These are phyloP conservation scores for Pittosporum tobira DNA, from an alignment of 129 eudicot species.

Conservation along the genomic window DNA sequence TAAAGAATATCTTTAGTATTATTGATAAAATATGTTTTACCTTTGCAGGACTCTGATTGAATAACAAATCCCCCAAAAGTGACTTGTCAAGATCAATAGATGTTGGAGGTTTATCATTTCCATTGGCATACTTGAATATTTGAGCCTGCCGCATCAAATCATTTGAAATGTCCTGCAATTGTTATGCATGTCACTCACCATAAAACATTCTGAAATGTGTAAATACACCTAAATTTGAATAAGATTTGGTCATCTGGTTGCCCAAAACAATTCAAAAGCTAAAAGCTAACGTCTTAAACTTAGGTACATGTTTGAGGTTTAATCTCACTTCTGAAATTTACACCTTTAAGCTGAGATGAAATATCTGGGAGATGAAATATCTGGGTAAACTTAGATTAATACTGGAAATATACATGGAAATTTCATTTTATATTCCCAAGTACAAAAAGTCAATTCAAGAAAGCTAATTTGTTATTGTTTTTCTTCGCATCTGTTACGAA, in stretches of 20 bases:
- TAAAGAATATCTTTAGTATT: not conserved
- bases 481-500: not conserved
- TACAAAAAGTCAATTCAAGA: not conserved
- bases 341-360: too few relatives aligned
- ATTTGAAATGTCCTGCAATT: conserved; percentile 59
- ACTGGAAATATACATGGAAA: not conserved
- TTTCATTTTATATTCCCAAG: not conserved
- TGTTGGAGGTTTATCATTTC: conserved; percentile 74
- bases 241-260: not conserved
- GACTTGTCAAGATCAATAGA: conserved; percentile 84
- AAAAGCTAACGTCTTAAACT: too few relatives aligned
- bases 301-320: too few relatives aligned
- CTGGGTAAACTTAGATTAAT: too few relatives aligned
- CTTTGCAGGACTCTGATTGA: conserved; percentile 95
- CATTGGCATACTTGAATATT: conserved; percentile 69
- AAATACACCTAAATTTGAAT: not conserved
- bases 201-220: not conserved
- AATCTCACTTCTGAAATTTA: too few relatives aligned
- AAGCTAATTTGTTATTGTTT: not conserved
- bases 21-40: conserved; percentile 24
- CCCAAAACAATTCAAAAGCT: too few relatives aligned
- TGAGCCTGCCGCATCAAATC: conserved; percentile 85
- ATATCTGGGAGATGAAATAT: too few relatives aligned
- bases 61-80: conserved; percentile 67
- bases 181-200: conserved; percentile 8